Percentiles rank a stretch among this genome's conserved stretches.
Conservation (phyloP, 768 basidiomycete genomes). For the Mycena belliarum region DNA sequence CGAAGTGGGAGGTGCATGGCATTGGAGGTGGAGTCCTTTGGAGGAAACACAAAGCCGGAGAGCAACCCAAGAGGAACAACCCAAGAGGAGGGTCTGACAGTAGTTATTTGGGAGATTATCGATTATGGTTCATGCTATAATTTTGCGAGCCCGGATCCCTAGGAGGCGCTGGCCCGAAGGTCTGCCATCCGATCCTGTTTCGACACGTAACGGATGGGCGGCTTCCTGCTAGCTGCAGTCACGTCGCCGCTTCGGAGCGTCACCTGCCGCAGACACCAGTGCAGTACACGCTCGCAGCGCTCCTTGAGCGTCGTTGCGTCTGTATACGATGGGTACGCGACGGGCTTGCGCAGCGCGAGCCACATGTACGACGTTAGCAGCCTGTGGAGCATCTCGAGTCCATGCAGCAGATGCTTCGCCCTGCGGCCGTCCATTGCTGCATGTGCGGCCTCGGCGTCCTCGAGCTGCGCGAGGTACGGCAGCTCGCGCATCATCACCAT, state of each 20-base stretch:
- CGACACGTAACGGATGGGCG: neutral
- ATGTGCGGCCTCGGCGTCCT: slow-evolving; percentile 40
- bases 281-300: slow-evolving; percentile 66
- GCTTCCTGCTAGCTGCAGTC: neutral
- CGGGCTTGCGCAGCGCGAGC: slow-evolving; percentile 70
- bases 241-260: slow-evolving; percentile 22
- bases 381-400: slow-evolving; percentile 78
- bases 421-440: neutral
- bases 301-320: slow-evolving; percentile 55
- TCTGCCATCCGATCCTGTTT: neutral
- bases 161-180: too few relatives aligned
- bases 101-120: too few relatives aligned
- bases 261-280: slow-evolving; percentile 55
- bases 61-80: too few relatives aligned
- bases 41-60: too few relatives aligned
- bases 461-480: slow-evolving; percentile 42
- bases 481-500: slow-evolving; percentile 34
- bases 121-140: neutral
- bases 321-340: slow-evolving; percentile 63
- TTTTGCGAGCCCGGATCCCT: too few relatives aligned
- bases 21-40: neutral
- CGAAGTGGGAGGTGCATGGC: neutral
- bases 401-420: too few relatives aligned
- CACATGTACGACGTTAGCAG: slow-evolving; percentile 80
- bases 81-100: too few relatives aligned